Percentiles rank a stretch among this genome's conserved stretches.
Conservation (phyloP, 257 asterid species). For the Rehmannia glutinosa region DNA sequence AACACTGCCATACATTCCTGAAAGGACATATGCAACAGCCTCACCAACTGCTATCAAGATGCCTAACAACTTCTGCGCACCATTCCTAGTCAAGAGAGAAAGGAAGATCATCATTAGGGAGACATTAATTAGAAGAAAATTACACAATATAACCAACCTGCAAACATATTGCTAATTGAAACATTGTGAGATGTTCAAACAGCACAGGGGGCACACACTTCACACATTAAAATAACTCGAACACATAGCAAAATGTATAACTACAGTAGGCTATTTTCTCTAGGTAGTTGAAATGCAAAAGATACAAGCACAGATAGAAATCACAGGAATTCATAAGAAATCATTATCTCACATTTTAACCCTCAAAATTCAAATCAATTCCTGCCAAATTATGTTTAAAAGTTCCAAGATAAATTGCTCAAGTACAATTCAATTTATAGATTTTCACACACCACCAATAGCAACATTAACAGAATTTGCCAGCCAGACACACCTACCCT, state of each 20-base stretch:
- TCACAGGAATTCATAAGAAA: background rate
- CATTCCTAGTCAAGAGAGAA: constrained; percentile 43
- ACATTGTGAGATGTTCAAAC: background rate
- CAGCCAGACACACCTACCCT: background rate
- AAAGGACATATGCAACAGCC: constrained; percentile 83
- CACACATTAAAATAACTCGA: background rate
- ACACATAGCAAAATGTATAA: background rate
- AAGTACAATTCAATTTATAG: background rate
- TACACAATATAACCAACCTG: background rate
- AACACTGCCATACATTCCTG: constrained; percentile 87
- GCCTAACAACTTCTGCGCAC: constrained; percentile 77
- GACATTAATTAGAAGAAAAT: background rate
- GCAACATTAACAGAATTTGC: background rate
- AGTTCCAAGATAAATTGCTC: background rate
- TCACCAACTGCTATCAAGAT: constrained; percentile 80
- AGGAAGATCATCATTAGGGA: background rate
- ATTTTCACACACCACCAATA: background rate
- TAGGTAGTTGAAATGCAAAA: background rate
- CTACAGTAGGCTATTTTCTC: background rate
- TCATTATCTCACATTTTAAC: background rate
- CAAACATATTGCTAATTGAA: background rate
- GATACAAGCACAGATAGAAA: background rate
- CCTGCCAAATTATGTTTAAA: background rate
- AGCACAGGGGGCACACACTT: background rate
- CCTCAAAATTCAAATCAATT: background rate